phyloP scores from a whole-genome alignment of 2,329 filamentous ascomycete genomes.

The Xylaria sp. region DNA sequence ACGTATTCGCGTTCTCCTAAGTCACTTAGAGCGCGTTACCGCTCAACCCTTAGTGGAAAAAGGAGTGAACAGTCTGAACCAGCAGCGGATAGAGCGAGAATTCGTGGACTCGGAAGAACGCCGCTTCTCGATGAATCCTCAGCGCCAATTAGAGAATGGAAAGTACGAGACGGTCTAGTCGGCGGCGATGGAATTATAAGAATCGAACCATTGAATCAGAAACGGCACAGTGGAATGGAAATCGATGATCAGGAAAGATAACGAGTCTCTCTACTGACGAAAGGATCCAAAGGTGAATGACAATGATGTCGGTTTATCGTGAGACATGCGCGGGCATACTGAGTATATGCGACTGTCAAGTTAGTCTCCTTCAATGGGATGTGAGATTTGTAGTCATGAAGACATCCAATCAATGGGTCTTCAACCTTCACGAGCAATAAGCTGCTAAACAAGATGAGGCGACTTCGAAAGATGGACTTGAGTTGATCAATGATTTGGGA shows the following conservation, averaged over 20 bases:
- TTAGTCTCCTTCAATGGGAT: slow-evolving; percentile 8
- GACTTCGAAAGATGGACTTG: slow-evolving; percentile 22
- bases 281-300: slow-evolving; percentile 15
- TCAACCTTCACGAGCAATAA: slow-evolving; percentile 3
- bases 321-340: slow-evolving; percentile 32
- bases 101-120: slow-evolving; percentile 35
- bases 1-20: slow-evolving; percentile 15
- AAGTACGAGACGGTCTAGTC: slow-evolving; percentile 32
- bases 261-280: slow-evolving; percentile 1
- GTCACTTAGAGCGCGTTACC: slow-evolving; percentile 15
- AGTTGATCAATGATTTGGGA: slow-evolving; percentile 42
- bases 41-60: slow-evolving; percentile 25
- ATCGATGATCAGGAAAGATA: too few species aligned
- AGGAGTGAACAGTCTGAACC: slow-evolving; percentile 47
- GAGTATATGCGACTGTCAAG: slow-evolving; percentile 24
- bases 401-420: slow-evolving; percentile 11
- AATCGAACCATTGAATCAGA: too few species aligned
- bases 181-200: slow-evolving; percentile 5
- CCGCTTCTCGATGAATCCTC: slow-evolving; percentile 42
- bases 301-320: slow-evolving; percentile 38
- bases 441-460: slow-evolving; percentile 7
- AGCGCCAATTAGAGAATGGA: slow-evolving; percentile 34
- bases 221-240: not conserved
- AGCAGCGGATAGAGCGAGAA: slow-evolving; percentile 49
- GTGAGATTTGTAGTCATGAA: slow-evolving; percentile 11